Conservation (phyloP, 2,329 filamentous ascomycete genomes). For the Penicillium sp. region DNA sequence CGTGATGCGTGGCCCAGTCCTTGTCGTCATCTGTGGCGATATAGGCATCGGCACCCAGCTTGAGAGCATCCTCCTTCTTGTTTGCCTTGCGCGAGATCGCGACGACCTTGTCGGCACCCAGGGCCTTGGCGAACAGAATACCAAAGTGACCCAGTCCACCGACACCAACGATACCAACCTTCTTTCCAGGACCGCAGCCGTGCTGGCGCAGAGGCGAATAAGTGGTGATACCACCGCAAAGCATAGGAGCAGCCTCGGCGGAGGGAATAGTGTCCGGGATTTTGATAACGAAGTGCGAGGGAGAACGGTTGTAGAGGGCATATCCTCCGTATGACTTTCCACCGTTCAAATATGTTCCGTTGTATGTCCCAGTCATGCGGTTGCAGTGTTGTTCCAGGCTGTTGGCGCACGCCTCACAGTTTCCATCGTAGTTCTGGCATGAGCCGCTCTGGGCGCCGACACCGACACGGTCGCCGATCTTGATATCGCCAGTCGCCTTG, state of each 20-base stretch:
- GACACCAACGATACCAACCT: constrained; percentile 71
- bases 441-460: constrained; percentile 64
- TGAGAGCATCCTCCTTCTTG: constrained; percentile 58
- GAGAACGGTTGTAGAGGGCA: constrained; percentile 58
- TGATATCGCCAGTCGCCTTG: constrained; percentile 36
- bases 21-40: constrained; percentile 61
- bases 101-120: constrained; percentile 63
- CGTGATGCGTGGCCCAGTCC: constrained; percentile 56
- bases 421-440: constrained; percentile 49
- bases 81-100: constrained; percentile 57
- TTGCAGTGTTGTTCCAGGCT: constrained; percentile 43
- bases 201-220: constrained; percentile 70
- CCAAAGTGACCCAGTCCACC: constrained; percentile 75
- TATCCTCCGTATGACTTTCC: constrained; percentile 71
- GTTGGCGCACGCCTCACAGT: constrained; percentile 57
- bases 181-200: constrained; percentile 70
- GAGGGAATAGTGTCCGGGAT: constrained; percentile 56
- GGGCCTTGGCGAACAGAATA: constrained; percentile 69
- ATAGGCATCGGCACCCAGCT: constrained; percentile 59
- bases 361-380: constrained; percentile 35
- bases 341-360: constrained; percentile 50
- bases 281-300: constrained; percentile 62
- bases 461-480: constrained; percentile 47
- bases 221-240: constrained; percentile 76
- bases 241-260: constrained; percentile 66